Evolutionary conservation across 23 red algal genomes (phyloP).

Genomic region (Chondrus crispus): DNA sequence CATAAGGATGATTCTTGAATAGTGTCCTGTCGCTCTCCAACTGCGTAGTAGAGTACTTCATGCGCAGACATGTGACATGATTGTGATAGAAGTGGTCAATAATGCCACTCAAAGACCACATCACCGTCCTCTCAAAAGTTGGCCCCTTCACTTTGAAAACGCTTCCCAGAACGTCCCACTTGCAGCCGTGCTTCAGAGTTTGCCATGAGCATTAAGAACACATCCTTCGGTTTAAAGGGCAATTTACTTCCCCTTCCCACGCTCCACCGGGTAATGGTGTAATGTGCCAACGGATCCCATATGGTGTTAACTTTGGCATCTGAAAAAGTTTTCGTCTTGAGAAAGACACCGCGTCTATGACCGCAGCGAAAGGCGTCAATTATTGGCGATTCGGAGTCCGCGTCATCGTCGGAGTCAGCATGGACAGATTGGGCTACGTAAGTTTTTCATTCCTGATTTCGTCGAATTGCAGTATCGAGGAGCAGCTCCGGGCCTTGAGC

Average conservation of each 20-base stretch:
- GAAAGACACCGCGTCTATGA: not conserved
- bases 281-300: not conserved
- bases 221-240: not conserved
- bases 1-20: not conserved
- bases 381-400: not conserved
- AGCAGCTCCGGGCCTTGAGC: not conserved
- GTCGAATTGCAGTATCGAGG: not conserved
- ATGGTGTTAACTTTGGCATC: not conserved
- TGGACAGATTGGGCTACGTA: not conserved
- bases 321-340: not conserved
- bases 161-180: not conserved
- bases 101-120: not conserved
- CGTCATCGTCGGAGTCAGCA: not conserved
- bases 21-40: not conserved
- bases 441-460: not conserved
- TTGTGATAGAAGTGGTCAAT: not conserved
- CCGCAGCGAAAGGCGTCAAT: not conserved
- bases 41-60: not conserved
- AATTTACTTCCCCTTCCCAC: not conserved
- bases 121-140: not conserved
- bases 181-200: not conserved
- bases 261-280: not conserved
- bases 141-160: slow-evolving; percentile 6
- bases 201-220: not conserved
- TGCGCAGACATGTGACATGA: not conserved